These are phyloP conservation scores for Fusarium staphyleae DNA, from an alignment of 2,329 filamentous ascomycete species.

Conservation along the genomic window DNA sequence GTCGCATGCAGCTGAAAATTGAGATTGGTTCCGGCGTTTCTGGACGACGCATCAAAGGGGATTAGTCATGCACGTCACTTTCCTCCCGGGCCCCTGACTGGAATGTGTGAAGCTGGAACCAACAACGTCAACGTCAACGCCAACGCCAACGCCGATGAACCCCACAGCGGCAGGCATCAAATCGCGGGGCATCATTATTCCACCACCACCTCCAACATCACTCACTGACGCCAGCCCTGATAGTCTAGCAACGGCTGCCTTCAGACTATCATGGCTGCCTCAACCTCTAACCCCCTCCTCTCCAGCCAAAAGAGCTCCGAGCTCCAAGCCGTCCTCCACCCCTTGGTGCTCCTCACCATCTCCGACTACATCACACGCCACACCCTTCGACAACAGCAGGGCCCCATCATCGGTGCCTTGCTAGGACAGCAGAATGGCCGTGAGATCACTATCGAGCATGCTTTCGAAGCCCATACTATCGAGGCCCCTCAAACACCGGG, in stretches of 20 bases:
- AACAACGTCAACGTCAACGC: constrained; percentile 1
- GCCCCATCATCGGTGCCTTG: constrained; percentile 85
- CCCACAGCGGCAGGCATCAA: constrained; percentile 15
- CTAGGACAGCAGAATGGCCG: constrained; percentile 90
- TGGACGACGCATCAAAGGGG: background rate
- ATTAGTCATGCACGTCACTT: constrained; percentile 5
- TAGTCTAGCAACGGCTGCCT: background rate
- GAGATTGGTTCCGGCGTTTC: background rate
- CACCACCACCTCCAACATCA: constrained; percentile 6
- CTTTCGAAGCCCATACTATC: constrained; percentile 78
- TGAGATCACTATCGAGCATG: constrained; percentile 90
- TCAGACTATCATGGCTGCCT: constrained; percentile 55
- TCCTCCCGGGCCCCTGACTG: constrained; percentile 1
- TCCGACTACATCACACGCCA: constrained; percentile 96
- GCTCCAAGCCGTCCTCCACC: constrained; percentile 85
- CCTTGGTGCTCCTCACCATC: constrained; percentile 92
- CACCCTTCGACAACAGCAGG: constrained; percentile 75
- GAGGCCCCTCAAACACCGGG: constrained; percentile 56
- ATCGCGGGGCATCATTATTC: constrained; percentile 30
- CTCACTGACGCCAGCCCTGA: background rate
- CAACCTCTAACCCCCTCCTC: constrained; percentile 62
- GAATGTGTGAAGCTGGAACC: constrained; percentile 7
- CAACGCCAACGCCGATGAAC: background rate
- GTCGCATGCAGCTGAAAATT: constrained; percentile 18
- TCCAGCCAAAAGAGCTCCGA: constrained; percentile 74